These are phyloP conservation scores for Volvariella surrecta DNA, from an alignment of 1,284 basidiomycete genomes.

Conservation along the genomic window DNA sequence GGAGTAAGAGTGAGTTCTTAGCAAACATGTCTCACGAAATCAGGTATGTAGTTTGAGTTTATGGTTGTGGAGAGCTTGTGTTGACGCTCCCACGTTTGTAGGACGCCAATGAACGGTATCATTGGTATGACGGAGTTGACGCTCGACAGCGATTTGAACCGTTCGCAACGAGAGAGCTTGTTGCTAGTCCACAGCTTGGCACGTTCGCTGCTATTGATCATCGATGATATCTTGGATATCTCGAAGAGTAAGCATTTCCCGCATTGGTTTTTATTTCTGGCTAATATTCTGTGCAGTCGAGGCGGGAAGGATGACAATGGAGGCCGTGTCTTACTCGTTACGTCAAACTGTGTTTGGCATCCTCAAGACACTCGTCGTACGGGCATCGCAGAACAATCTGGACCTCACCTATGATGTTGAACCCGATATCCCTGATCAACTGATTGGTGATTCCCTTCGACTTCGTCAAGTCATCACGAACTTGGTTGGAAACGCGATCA, in stretches of 20 bases:
- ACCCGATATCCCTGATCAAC: constrained; percentile 91
- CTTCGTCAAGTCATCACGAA: constrained; percentile 93
- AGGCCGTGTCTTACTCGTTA: constrained; percentile 96
- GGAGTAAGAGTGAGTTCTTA: constrained; percentile 96
- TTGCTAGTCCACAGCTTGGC: constrained; percentile 95
- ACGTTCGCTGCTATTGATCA: constrained; percentile 90
- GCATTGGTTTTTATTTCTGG: constrained; percentile 8
- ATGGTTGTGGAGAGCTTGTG: constrained; percentile 2
- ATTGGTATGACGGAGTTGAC: constrained; percentile 99
- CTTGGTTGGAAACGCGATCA: constrained; percentile 91
- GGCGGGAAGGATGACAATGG: constrained; percentile 99
- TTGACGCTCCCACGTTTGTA: constrained; percentile 20
- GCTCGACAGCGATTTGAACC: constrained; percentile 84
- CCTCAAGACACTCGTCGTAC: constrained; percentile 96
- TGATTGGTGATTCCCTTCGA: constrained; percentile 94
- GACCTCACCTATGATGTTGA: constrained; percentile 97
- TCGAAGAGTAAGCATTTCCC: constrained; percentile 73
- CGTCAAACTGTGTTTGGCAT: constrained; percentile 96
- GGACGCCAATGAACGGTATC: constrained; percentile 98
- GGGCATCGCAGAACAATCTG: constrained; percentile 95
- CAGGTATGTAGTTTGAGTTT: constrained; percentile 41
- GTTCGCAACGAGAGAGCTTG: constrained; percentile 90
- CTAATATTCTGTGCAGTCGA: constrained; percentile 55
- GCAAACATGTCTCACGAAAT: constrained; percentile 98
- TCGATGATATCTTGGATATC: constrained; percentile 97